A percentile compares a stretch with the other conserved stretches of the same genome.
These are phyloP conservation scores for Sugiyamaella japonica DNA, from an alignment of 1,139 yeast genomes.

Conservation along the genomic window DNA sequence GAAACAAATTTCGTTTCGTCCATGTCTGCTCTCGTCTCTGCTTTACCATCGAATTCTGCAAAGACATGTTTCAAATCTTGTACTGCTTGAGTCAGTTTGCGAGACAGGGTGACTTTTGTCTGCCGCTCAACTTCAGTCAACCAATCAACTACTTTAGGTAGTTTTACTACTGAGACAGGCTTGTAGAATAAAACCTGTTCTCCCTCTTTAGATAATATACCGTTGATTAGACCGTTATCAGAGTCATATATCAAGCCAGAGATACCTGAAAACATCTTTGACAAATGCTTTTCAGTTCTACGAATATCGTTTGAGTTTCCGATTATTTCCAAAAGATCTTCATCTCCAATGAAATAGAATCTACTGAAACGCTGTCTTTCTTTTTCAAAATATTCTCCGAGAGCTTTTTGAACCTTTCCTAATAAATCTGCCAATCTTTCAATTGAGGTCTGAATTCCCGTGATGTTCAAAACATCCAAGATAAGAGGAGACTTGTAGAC, in stretches of 20 bases:
- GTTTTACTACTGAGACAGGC: slow-evolving; percentile 50
- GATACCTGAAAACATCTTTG: slow-evolving; percentile 74
- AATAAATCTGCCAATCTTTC: slow-evolving; percentile 58
- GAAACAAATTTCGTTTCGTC: slow-evolving; percentile 25
- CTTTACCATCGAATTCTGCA: slow-evolving; percentile 21
- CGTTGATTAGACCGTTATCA: slow-evolving; percentile 45
- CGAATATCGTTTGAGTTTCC: slow-evolving; percentile 59
- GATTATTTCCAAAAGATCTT: slow-evolving; percentile 78
- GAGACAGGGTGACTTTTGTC: slow-evolving; percentile 48
- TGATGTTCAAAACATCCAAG: slow-evolving; percentile 57
- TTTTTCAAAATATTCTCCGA: slow-evolving; percentile 75
- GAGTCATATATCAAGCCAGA: slow-evolving; percentile 47
- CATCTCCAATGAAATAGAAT: slow-evolving; percentile 87
- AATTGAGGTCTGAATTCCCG: slow-evolving; percentile 52
- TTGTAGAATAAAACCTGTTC: slow-evolving; percentile 52
- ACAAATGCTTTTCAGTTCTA: slow-evolving; percentile 59
- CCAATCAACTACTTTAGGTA: slow-evolving; percentile 62
- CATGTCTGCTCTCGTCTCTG: slow-evolving; percentile 15
- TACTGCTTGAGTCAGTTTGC: slow-evolving; percentile 39
- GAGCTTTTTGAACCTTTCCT: slow-evolving; percentile 59
- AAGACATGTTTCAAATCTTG: slow-evolving; percentile 21
- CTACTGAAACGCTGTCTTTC: slow-evolving; percentile 80
- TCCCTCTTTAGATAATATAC: slow-evolving; percentile 61
- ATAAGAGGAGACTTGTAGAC: slow-evolving; percentile 54
- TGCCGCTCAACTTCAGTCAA: slow-evolving; percentile 57